These are phyloP conservation scores for Hyparrhenia diplandra DNA, from an alignment of 176 grass and related monocot genomes.

Conservation along the genomic window DNA sequence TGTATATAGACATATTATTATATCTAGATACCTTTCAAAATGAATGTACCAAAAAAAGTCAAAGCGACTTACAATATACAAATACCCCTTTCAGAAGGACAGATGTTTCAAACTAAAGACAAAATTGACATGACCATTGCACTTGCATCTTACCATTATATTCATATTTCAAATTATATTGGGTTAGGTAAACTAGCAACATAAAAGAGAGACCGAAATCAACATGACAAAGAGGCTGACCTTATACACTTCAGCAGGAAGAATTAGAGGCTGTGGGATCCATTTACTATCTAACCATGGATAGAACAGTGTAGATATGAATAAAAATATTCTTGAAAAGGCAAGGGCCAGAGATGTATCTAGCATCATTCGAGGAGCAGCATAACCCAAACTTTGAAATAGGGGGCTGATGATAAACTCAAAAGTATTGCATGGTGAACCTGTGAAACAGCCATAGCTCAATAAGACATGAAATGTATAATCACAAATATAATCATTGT, in stretches of 20 bases:
- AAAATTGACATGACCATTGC: no score
- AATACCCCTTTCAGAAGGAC: no score
- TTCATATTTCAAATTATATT: constrained; percentile 1
- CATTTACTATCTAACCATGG: constrained; percentile 76
- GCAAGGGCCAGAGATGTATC: constrained; percentile 50
- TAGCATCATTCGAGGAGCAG: constrained; percentile 41
- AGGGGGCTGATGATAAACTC: constrained; percentile 79
- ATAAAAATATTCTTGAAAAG: constrained; percentile 60
- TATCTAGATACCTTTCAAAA: no score
- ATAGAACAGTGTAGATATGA: constrained; percentile 59
- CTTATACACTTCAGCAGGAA: constrained; percentile 98
- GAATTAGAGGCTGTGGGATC: constrained; percentile 68
- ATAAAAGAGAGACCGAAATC: not conserved
- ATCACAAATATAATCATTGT: not conserved
- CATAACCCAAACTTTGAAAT: constrained; percentile 80
- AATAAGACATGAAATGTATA: constrained; percentile 12
- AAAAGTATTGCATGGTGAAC: constrained; percentile 69
- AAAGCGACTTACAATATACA: no score
- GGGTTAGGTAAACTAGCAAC: not conserved
- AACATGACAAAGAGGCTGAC: constrained; percentile 30
- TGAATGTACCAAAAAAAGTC: no score
- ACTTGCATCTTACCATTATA: not conserved
- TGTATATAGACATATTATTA: no score
- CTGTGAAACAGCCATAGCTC: constrained; percentile 39
- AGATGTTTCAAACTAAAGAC: no score